Conservation (phyloP, 2,329 filamentous ascomycete species). For the Diaporthe caulivora region DNA sequence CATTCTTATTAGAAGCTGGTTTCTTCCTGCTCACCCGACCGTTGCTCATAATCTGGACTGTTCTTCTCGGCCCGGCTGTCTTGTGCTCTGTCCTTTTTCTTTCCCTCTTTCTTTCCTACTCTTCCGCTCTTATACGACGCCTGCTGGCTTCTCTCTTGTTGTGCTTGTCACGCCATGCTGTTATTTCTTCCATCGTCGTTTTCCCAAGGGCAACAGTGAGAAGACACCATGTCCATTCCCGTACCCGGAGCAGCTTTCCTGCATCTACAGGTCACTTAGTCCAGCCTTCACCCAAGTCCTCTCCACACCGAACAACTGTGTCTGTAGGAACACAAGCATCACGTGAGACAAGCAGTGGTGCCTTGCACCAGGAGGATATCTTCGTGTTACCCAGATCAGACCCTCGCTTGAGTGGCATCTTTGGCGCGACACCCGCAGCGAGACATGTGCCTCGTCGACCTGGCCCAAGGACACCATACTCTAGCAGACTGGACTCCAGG, state of each 20-base stretch:
- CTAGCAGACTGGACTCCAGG: not conserved
- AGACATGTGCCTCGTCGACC: not conserved
- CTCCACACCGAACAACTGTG: not conserved
- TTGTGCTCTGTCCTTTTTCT: not conserved
- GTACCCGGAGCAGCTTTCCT: not conserved
- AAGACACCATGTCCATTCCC: not conserved
- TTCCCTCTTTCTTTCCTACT: not conserved
- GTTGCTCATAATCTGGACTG: not conserved
- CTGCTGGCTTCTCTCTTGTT: too few species aligned
- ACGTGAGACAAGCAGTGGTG: not conserved
- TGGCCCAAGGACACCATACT: not conserved
- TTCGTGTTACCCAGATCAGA: not conserved
- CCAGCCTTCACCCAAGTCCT: not conserved
- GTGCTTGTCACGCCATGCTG: not conserved
- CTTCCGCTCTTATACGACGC: too few species aligned
- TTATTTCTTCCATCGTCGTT: not conserved
- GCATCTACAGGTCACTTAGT: not conserved
- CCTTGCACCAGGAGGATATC: not conserved
- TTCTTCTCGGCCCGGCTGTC: slow-evolving; percentile 1
- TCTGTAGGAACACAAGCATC: not conserved
- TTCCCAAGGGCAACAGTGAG: not conserved
- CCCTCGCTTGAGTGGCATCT: not conserved
- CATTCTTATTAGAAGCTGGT: not conserved
- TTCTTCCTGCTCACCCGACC: slow-evolving; percentile 1
- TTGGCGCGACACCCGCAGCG: not conserved